A percentile compares a stretch with the other conserved stretches of the same genome.
phyloP scores from a whole-genome alignment of 2,329 filamentous ascomycete species.

The Cytospora chrysosperma region DNA sequence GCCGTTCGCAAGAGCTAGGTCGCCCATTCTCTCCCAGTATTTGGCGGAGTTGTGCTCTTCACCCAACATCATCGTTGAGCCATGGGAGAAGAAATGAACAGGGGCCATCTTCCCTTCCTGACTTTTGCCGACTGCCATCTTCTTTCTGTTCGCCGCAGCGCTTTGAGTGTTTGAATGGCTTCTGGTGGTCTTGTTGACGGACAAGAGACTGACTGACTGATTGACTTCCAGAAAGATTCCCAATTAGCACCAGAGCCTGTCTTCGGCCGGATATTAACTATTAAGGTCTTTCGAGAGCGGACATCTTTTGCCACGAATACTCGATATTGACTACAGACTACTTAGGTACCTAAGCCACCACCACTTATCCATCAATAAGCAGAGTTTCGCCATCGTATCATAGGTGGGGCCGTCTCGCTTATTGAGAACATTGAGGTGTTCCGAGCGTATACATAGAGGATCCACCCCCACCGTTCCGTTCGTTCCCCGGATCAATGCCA shows the following conservation, averaged over 20 bases:
- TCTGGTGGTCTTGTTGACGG: too few relatives aligned
- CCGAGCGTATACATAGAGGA: not conserved
- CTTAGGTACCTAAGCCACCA: too few relatives aligned
- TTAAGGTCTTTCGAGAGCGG: too few relatives aligned
- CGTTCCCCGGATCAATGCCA: slow-evolving; percentile 3
- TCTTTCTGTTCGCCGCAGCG: not conserved
- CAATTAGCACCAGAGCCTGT: not conserved
- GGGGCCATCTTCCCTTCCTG: slow-evolving; percentile 40
- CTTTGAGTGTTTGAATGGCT: not conserved
- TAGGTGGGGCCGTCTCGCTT: not conserved
- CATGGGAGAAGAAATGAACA: slow-evolving; percentile 68
- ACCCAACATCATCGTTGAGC: slow-evolving; percentile 70
- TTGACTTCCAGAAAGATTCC: not conserved
- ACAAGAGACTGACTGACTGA: too few relatives aligned
- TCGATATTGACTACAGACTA: too few relatives aligned
- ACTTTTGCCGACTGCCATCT: slow-evolving; percentile 8
- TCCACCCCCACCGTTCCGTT: slow-evolving; percentile 21
- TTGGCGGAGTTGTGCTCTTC: slow-evolving; percentile 60
- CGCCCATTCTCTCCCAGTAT: slow-evolving; percentile 66
- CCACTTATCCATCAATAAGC: not conserved
- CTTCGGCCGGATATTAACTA: not conserved
- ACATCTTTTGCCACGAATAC: not conserved
- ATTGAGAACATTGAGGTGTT: not conserved
- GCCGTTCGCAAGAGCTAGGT: slow-evolving; percentile 57
- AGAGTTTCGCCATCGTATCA: not conserved